These are phyloP conservation scores for Globisporangium radiosum DNA, from an alignment of 352 stramenopile genomes.

Conservation along the genomic window DNA sequence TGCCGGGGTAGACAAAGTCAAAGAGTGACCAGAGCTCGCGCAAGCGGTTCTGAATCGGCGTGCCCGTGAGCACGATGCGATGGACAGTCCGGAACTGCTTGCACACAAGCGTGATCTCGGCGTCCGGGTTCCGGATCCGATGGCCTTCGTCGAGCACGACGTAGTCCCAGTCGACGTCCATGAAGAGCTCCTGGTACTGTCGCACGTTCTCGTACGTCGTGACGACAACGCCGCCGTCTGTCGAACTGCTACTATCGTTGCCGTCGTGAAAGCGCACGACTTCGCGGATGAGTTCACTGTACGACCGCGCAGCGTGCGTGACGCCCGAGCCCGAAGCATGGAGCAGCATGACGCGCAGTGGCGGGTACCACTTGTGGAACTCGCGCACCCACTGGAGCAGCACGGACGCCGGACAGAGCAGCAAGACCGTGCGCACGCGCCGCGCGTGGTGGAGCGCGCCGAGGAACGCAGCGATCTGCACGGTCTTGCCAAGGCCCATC, in stretches of 20 bases:
- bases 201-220: conserved; percentile 97
- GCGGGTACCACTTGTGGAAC: conserved; percentile 90
- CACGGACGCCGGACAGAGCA: conserved; percentile 95
- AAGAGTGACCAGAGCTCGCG: conserved; percentile 98
- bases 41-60: conserved; percentile 93
- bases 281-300: conserved; percentile 59
- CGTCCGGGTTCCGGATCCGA: conserved; percentile 97
- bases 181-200: conserved; percentile 86
- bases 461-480: conserved; percentile 88
- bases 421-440: conserved; percentile 69
- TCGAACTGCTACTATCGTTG: background rate
- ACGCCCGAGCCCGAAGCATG: conserved; percentile 79
- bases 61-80: conserved; percentile 90
- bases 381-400: conserved; percentile 95
- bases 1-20: conserved; percentile 98
- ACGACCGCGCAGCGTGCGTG: conserved; percentile 31
- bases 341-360: conserved; percentile 84
- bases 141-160: conserved; percentile 98
- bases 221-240: conserved; percentile 87
- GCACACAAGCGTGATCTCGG: conserved; percentile 93
- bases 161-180: conserved; percentile 94
- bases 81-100: conserved; percentile 90
- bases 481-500: conserved; percentile 97
- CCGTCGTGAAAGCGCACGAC: conserved; percentile 22
- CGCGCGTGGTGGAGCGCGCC: conserved; percentile 55